Base-by-base conservation (phyloP, 2,329 filamentous ascomycete genomes). In the Exophiala xenobiotica region DNA sequence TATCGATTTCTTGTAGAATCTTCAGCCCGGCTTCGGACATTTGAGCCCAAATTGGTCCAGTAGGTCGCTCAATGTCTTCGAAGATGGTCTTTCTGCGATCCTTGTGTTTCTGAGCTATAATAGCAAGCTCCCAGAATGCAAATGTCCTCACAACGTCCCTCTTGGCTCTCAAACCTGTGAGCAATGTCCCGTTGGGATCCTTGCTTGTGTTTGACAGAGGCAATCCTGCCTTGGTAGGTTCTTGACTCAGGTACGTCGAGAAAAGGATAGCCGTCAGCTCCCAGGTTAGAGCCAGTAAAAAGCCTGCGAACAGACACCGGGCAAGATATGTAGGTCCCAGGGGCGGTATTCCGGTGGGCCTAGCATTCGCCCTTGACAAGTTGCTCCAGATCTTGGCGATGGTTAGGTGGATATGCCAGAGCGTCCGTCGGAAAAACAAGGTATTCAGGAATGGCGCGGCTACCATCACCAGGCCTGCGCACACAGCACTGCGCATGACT, bases 111-210 rank as follows among this genome's bases (percentile, higher is more conserved):
- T 86, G 80, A 29, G 88, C 85, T 61, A 96, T 95, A 49, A 88
- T 78, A 23, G 83, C 82, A 22, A 96, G 75, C 65, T 97, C 92
- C 91, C 91, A 96, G 69, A 95, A 87, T 12, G 92, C 91, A 67
- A 95, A 95, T 0, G 83, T 80, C 79, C 82, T 85, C 54, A 88
- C 83, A 7, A 88, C 77, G 6, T 88, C 77, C 68, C 92, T 93
- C 71, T 90, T 93, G 58, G 86, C 86, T 66, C 85, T 91, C 39
- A 97, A 69, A 0, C 92, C 92, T 50, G 85, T 90, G 42, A 97
- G 68, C 22, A 97, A 76, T 65, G 88, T 96, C 27, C 90, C 90
- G 64, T 96, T 97, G 1, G 92, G 89, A 68, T 96, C 91, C 65
- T 88, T 93, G 12, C 90, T 88, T 60, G 92, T 88, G 14, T 81